Conservation (phyloP, 164 flowering plant species). For the Piper betle region DNA sequence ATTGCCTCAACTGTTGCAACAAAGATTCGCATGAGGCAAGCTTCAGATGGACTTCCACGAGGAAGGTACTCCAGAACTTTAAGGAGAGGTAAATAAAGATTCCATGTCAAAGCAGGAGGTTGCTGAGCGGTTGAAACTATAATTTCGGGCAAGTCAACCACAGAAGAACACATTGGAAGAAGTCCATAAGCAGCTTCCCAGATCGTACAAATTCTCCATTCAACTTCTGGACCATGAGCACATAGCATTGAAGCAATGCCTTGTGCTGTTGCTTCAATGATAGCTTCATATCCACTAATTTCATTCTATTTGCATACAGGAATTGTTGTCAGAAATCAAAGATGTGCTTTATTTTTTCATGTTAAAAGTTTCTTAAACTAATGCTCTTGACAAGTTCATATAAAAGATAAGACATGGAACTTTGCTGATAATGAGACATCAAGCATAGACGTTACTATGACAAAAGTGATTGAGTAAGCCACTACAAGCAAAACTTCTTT, state of each 20-base stretch:
- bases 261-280: conserved; percentile 96
- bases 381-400: too few species aligned
- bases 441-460: too few species aligned
- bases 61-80: too few species aligned
- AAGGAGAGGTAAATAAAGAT: too few species aligned
- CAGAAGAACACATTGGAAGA: conserved; percentile 73
- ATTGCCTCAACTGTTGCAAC: conserved; percentile 94
- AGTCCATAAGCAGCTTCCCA: conserved; percentile 99
- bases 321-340: too few species aligned
- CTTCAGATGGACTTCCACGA: conserved; percentile 30
- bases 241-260: conserved; percentile 98
- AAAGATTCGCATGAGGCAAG: conserved; percentile 94
- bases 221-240: conserved; percentile 24
- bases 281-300: conserved; percentile 78
- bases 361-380: too few species aligned
- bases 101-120: conserved; percentile 39
- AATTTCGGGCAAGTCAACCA: conserved; percentile 14
- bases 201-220: conserved; percentile 96
- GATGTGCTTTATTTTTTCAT: too few species aligned
- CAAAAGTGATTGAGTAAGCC: too few species aligned
- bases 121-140: conserved; percentile 85
- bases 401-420: too few species aligned
- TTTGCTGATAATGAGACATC: too few species aligned
- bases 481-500: too few species aligned
- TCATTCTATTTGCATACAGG: conserved; percentile 37